Evolutionary conservation across 306 rosid species (phyloP).

Genomic region (Astragalus glycyphyllos): DNA sequence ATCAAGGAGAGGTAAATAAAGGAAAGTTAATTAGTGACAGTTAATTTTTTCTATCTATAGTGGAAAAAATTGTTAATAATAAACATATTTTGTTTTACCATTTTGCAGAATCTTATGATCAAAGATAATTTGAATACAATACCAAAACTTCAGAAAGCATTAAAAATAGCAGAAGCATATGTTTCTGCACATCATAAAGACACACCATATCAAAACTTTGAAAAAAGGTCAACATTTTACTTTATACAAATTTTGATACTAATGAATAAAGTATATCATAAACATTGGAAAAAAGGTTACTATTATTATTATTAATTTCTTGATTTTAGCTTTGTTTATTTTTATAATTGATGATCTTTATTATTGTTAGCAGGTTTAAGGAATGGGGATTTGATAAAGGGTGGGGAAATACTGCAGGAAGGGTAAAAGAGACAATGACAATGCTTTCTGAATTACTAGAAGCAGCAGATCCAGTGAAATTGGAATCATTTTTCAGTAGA

Average conservation of each 20-base stretch:
- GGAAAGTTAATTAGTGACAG: too few relatives aligned
- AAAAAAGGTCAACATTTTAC: constrained; percentile 58
- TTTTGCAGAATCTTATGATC: constrained; percentile 81
- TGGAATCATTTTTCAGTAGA: constrained; percentile 74
- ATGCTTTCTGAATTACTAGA: constrained; percentile 79
- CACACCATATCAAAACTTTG: constrained; percentile 70
- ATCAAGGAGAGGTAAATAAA: constrained; percentile 79
- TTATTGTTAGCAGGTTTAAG: constrained; percentile 58
- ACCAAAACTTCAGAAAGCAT: constrained; percentile 75
- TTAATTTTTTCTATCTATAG: neutral
- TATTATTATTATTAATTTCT: neutral
- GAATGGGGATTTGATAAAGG: constrained; percentile 97
- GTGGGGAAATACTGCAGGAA: constrained; percentile 89
- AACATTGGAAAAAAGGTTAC: neutral
- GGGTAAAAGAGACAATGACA: constrained; percentile 73
- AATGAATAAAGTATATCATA: too few relatives aligned
- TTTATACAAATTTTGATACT: too few relatives aligned
- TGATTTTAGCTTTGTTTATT: neutral
- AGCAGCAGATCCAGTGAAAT: constrained; percentile 75
- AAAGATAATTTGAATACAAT: constrained; percentile 67
- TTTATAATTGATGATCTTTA: neutral
- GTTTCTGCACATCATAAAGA: constrained; percentile 65
- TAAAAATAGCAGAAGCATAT: constrained; percentile 66
- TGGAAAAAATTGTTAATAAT: neutral
- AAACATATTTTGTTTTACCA: neutral